Evolutionary conservation across 2,329 filamentous ascomycete genomes (phyloP).

Genomic region (Scopulariopsis brevicaulis): DNA sequence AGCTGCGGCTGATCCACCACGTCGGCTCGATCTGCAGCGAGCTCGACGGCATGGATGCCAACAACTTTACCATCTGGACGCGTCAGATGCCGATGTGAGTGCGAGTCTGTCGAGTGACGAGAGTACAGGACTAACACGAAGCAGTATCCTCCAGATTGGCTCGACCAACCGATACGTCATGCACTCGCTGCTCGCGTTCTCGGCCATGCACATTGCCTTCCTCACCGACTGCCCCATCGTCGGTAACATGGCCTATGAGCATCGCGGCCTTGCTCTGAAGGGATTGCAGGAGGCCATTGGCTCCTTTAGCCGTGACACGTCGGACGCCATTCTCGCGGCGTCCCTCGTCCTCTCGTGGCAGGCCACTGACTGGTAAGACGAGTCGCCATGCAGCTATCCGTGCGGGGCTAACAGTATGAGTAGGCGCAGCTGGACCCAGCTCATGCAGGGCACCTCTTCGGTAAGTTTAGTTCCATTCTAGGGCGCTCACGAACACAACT

Average conservation of each 20-base stretch:
- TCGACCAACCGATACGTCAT: constrained; percentile 80
- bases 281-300: constrained; percentile 82
- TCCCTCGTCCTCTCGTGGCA: constrained; percentile 94
- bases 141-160: constrained; percentile 71
- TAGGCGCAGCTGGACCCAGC: constrained; percentile 85
- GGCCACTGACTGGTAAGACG: constrained; percentile 78
- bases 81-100: constrained; percentile 84
- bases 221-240: constrained; percentile 77
- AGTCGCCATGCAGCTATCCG: background rate
- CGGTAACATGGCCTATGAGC: constrained; percentile 79
- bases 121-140: constrained; percentile 5
- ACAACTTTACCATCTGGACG: constrained; percentile 85
- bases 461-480: constrained; percentile 36
- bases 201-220: constrained; percentile 89
- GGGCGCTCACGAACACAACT: background rate
- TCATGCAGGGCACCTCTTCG: constrained; percentile 84
- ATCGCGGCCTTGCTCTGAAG: constrained; percentile 74
- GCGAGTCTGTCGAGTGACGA: background rate
- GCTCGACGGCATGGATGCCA: constrained; percentile 64
- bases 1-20: constrained; percentile 83
- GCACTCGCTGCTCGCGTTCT: constrained; percentile 84
- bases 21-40: constrained; percentile 78
- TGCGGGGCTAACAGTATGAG: constrained; percentile 14
- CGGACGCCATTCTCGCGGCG: constrained; percentile 82
- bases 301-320: constrained; percentile 73